These are phyloP conservation scores for Phialophora tarda DNA, from an alignment of 2,329 filamentous ascomycete genomes.

Conservation along the genomic window DNA sequence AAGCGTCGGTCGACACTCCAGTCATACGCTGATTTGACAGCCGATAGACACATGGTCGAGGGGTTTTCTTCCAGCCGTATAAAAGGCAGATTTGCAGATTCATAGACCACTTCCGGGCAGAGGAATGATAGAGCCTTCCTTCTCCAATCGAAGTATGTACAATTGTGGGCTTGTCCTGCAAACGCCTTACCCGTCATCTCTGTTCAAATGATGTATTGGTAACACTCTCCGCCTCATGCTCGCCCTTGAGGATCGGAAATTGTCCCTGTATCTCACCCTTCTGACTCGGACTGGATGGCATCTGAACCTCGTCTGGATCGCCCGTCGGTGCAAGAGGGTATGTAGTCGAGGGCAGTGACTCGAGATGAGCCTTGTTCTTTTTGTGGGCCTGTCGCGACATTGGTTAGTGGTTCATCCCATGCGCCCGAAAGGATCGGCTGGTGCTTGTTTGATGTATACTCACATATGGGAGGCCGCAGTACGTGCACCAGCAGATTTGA, in stretches of 20 bases:
- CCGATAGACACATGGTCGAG: too few species aligned
- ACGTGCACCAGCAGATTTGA: slow-evolving; percentile 85
- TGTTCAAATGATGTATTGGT: slow-evolving; percentile 26
- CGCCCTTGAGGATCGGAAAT: slow-evolving; percentile 35
- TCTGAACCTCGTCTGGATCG: slow-evolving; percentile 63
- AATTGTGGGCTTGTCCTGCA: background rate
- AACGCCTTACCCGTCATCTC: slow-evolving; percentile 20
- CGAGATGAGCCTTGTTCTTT: slow-evolving; percentile 81
- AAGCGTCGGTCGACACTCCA: too few species aligned
- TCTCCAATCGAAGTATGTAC: slow-evolving; percentile 12
- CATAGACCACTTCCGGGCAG: too few species aligned
- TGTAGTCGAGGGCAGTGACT: slow-evolving; percentile 78
- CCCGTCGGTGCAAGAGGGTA: slow-evolving; percentile 75
- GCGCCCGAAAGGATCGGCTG: background rate
- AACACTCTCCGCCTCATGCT: slow-evolving; percentile 33
- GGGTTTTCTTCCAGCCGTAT: too few species aligned
- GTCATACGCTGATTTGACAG: too few species aligned
- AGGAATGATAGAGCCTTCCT: too few species aligned
- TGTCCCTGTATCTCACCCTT: slow-evolving; percentile 39
- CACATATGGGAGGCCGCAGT: slow-evolving; percentile 94
- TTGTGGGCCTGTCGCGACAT: slow-evolving; percentile 74
- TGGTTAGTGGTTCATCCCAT: slow-evolving; percentile 10
- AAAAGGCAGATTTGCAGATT: too few species aligned
- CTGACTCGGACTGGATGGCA: slow-evolving; percentile 52
- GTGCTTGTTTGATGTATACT: slow-evolving; percentile 49